Conservation (phyloP, 495 filamentous ascomycete genomes). For the Penicillium flavigenum region DNA sequence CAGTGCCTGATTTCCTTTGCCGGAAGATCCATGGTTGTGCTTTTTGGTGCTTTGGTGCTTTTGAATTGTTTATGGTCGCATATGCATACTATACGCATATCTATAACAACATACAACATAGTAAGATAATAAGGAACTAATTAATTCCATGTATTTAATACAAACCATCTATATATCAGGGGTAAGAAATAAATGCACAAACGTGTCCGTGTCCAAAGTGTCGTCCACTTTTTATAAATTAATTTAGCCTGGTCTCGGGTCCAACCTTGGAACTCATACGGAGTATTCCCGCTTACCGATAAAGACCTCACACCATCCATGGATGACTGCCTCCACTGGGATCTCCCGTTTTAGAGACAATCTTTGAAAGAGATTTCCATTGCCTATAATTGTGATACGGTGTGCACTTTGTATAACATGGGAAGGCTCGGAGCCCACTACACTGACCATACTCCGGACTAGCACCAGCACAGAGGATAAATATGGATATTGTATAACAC, state of each 20-base stretch:
- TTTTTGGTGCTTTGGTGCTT: not conserved
- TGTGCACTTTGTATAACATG: slow-evolving; percentile 8
- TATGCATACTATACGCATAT: too few relatives aligned
- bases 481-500: not conserved
- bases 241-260: slow-evolving; percentile 12
- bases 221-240: slow-evolving; percentile 14
- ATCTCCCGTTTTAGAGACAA: slow-evolving; percentile 6
- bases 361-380: slow-evolving; percentile 5
- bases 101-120: too few relatives aligned
- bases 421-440: slow-evolving; percentile 9
- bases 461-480: not conserved
- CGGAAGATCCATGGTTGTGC: not conserved
- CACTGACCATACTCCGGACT: slow-evolving; percentile 3
- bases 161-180: not conserved
- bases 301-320: slow-evolving; percentile 5
- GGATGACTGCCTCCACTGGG: not conserved
- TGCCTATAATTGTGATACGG: not conserved
- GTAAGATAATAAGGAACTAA: not conserved
- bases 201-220: not conserved
- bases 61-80: not conserved
- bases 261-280: slow-evolving; percentile 1
- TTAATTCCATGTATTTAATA: not conserved
- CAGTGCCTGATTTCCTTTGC: slow-evolving; percentile 9
- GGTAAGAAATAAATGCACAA: slow-evolving; percentile 3
- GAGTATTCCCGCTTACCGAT: not conserved